These are phyloP conservation scores for Yarrowia bubula DNA, from an alignment of 805 yeast species.

Conservation along the genomic window DNA sequence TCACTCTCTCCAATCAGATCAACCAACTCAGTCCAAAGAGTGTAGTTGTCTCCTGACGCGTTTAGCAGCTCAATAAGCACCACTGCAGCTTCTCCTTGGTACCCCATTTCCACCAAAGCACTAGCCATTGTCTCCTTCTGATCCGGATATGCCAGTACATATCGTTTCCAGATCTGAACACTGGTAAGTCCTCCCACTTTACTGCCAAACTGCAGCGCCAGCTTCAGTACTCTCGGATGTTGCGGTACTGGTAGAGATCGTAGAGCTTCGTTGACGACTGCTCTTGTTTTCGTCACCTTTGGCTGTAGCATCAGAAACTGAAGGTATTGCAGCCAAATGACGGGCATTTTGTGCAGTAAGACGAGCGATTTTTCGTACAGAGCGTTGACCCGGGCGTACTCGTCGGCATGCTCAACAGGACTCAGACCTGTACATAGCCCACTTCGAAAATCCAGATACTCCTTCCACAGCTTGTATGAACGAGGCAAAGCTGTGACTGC, in stretches of 20 bases:
- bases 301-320: constrained; percentile 43
- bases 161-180: constrained; percentile 41
- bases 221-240: constrained; percentile 56
- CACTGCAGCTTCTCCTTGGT: constrained; percentile 35
- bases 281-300: constrained; percentile 44
- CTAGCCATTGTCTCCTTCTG: constrained; percentile 37
- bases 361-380: constrained; percentile 51
- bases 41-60: constrained; percentile 46
- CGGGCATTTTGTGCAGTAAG: constrained; percentile 46
- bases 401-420: constrained; percentile 36
- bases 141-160: constrained; percentile 34
- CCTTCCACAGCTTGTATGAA: constrained; percentile 56
- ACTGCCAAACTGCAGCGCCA: constrained; percentile 52
- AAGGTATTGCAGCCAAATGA: constrained; percentile 54
- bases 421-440: constrained; percentile 37
- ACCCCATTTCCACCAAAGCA: constrained; percentile 32
- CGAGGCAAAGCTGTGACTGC: constrained; percentile 48
- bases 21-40: constrained; percentile 49
- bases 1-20: constrained; percentile 40
- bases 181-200: constrained; percentile 46
- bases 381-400: constrained; percentile 42
- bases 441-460: constrained; percentile 47
- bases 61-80: constrained; percentile 41
- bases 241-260: constrained; percentile 50
- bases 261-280: constrained; percentile 51